Evolutionary conservation across 495 filamentous ascomycete genomes (phyloP), one percentile per base, ranked within the genome.

Genomic region (Elaphomyces granulatus): DNA sequence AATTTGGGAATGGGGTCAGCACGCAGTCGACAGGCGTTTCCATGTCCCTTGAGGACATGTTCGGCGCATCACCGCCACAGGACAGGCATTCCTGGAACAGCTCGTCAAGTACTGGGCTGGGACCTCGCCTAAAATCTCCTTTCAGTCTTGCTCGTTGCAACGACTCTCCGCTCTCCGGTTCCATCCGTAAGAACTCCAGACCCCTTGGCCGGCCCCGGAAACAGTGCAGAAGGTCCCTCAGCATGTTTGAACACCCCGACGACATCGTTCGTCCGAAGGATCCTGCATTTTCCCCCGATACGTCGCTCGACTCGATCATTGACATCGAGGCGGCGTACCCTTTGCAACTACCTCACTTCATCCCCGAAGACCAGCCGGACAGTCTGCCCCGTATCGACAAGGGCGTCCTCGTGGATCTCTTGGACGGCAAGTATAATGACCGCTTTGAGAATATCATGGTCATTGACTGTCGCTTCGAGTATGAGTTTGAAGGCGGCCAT

Each of bases 391-490:
- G 92, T 43, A 94, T 99, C 54, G 73, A 77, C 17, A 75, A 78
- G 45, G 61, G 69, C 17, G 93, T 83, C 14, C 70, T 96, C 53
- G 62, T 92, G 36, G 72, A 83, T 9, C 71, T 99, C n/a, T 66
- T 96, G 35, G 81, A 94, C 58, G 84, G 84, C 28, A 81, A 83
- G 48, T 95, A 78, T 56, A 73, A 75, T 42, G 67, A 75, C 12
- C 49, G 71, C 1, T 96, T 78, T 50, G 77, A 83, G 37, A 71
- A 84, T 43, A 77, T 80, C 45, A 70, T 90, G 56, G 66, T 99
- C 47, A 76, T 99, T 38, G 92, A 99, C 51, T 99, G 92, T 54
- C 82, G 90, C 8, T 99, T 99, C 55, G 92, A 96, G 60, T 99
- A 96, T 56, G 92, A 99, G 60, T 99, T 87, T 56, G 79, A 93